phyloP scores from a whole-genome alignment of 768 basidiomycete species.

The Cystobasidium tubakii region DNA sequence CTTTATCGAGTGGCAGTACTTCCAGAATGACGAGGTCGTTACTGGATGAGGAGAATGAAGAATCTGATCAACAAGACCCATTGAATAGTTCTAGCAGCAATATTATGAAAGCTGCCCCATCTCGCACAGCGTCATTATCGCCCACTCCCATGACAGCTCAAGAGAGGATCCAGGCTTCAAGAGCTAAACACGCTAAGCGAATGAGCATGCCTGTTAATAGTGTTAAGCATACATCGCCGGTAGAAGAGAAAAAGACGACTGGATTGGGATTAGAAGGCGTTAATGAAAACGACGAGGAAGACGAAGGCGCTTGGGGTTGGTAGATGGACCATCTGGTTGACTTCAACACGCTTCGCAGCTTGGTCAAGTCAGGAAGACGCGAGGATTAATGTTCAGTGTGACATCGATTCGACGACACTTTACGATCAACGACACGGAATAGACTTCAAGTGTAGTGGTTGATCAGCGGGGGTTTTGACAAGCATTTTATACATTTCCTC shows the following conservation, averaged over 20 bases:
- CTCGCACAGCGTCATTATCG: not conserved
- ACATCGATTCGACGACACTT: too few species aligned
- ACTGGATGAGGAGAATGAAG: slow-evolving; percentile 12
- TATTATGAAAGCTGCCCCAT: too few species aligned
- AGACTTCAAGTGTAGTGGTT: too few species aligned
- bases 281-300: slow-evolving; percentile 25
- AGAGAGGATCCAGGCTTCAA: not conserved
- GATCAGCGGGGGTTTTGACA: too few species aligned
- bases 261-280: slow-evolving; percentile 27
- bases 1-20: not conserved
- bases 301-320: slow-evolving; percentile 32
- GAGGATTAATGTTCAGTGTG: too few species aligned
- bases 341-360: not conserved
- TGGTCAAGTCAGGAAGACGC: too few species aligned
- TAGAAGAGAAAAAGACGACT: not conserved
- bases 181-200: slow-evolving; percentile 15
- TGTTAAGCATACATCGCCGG: not conserved
- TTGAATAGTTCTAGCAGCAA: not conserved
- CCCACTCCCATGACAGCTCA: slow-evolving; percentile 8
- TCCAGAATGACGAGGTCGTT: not conserved
- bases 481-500: too few species aligned
- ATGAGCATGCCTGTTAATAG: slow-evolving; percentile 30
- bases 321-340: not conserved
- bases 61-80: not conserved
- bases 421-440: too few species aligned